Evolutionary conservation across 768 basidiomycete genomes (phyloP), one percentile per base, ranked within the genome.

Genomic region (Terana coerulea): DNA sequence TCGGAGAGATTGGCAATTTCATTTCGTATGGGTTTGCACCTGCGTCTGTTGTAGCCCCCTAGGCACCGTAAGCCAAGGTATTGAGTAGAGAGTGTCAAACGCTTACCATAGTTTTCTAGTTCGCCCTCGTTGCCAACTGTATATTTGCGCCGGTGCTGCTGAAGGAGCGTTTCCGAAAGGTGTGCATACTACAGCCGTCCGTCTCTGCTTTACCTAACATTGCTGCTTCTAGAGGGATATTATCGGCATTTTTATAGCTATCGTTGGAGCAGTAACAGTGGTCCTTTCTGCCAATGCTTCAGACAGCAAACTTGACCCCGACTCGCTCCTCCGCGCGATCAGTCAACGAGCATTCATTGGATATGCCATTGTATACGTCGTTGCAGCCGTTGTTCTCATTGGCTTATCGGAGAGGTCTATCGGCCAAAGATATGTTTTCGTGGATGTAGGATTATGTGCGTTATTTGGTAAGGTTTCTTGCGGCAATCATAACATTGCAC

Each of bases 41-140:
- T 8, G 91, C 92, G 5, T 91, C 89, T n/a, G 72, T 95, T 4
- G 93, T 98, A 11, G 94, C 95, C 0, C 95, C 25, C 75, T 98
- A 10, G 95, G 95, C n/a, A 94, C 91, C 39, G 94, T 95, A 59
- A 70, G 84, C 69, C 28, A 49, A 21, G 36, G 42, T 25, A 64
- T 81, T 87, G 61, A 78, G 88, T 53, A 73, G 91, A 41, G 31
- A 22, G 42, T 33, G 10, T 40, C 30, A 44, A 10, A 39, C 53
- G 14, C 41, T 44, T 19, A 43, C 37, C 11, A 17, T 39, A 19
- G 47, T 25, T 22, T 17, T 43, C 15, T 49, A 92, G 84, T 88
- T 92, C 67, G 92, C 93, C 2, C 75, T 98, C n/a, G 84, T 95
- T 53, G 91, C 95, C 12, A 98, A 98, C 66, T 98, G 94, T 62